Base-by-base conservation (phyloP, 495 filamentous ascomycete genomes). In the Penicillium dipodomyicola region DNA sequence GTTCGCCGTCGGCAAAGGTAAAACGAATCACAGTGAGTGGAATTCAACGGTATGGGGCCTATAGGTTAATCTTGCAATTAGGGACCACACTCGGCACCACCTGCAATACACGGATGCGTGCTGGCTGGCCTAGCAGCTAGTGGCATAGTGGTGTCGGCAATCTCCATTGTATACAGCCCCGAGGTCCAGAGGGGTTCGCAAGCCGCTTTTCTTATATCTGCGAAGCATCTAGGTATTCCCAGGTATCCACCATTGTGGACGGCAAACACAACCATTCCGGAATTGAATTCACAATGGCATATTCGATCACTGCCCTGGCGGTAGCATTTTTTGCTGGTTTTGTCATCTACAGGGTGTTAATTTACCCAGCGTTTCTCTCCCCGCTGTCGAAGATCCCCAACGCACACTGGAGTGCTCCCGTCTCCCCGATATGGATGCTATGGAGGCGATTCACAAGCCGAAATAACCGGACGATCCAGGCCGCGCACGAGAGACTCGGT, bases 391-490 rank as follows among this genome's bases (percentile, higher is more conserved):
- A 76, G 33, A 82, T 92, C 44, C 89, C 89, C 39, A 83, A 78
- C 64, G 87, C 86, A 1, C 87, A 92, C 65, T 87, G 83, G 80
- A 80, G 84, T 12, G 76, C 80, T 5, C 77, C 84, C 2, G 67
- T 91, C 57, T 85, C 85, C 7, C 72, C 87, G 2, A 61, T 76
- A 17, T 93, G 88, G 88, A 89, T 92, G 64, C 77, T 86, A 5
- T 82, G 76, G 74, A 79, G 72, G 30, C 79, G 89, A 11, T 86
- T 80, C 51, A 59, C 58, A 35, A 72, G 72, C 54, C 67, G 69
- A 43, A 89, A 91, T 61, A 89, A 89, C 55, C 71, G 74, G 41
- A 80, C 77, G 0, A 77, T 91, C 1, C 77, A 83, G 57, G 77
- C 72, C 8, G 84, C 84, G 6, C 83, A 86, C 66, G 67, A 72